phyloP scores from a whole-genome alignment of 169 alveolate genomes.

The Sarcocystis neurona region DNA sequence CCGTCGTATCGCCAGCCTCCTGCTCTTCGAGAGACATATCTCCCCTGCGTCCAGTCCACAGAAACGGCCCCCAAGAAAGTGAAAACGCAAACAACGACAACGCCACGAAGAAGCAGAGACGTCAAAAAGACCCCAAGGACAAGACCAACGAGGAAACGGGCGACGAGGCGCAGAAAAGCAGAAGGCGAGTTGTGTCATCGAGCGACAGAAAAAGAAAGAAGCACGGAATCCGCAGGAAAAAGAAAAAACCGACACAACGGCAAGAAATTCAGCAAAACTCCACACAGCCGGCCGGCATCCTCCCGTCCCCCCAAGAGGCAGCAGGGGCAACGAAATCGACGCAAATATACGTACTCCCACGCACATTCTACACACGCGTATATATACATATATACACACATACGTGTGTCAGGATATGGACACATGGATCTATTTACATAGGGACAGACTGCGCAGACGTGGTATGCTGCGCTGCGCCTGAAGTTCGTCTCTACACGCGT shows the following conservation, averaged over 20 bases:
- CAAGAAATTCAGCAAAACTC: neutral
- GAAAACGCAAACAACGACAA: neutral
- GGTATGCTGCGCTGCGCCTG: too few relatives aligned
- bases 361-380: neutral
- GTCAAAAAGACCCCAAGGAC: too few relatives aligned
- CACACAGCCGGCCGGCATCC: neutral
- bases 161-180: too few relatives aligned
- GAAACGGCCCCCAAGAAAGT: too few relatives aligned
- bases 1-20: slow-evolving; percentile 61
- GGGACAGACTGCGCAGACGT: too few relatives aligned
- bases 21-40: slow-evolving; percentile 52
- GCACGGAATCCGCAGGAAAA: neutral
- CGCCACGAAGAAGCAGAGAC: too few relatives aligned
- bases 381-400: neutral
- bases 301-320: too few relatives aligned
- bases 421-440: neutral
- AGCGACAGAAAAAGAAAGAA: neutral
- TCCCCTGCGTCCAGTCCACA: too few relatives aligned
- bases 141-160: too few relatives aligned
- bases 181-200: too few relatives aligned
- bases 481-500: too few relatives aligned
- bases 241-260: neutral
- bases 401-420: neutral
- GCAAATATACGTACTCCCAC: neutral
- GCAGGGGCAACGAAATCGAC: too few relatives aligned